Evolutionary conservation across 805 yeast genomes (phyloP).

Genomic region (Kodamaea hsintzibuensis): DNA sequence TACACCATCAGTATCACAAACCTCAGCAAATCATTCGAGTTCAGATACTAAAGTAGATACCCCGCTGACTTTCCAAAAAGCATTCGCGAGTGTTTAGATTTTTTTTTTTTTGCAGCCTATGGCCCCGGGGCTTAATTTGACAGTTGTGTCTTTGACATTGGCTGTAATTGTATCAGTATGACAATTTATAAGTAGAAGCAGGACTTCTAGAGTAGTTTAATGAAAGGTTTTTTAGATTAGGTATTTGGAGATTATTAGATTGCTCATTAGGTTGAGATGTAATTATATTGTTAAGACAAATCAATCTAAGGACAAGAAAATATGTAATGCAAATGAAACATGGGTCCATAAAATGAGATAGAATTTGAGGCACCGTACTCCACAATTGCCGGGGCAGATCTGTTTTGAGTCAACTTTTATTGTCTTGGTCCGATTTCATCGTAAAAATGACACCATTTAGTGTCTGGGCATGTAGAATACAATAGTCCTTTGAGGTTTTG

Average conservation of each 20-base stretch:
- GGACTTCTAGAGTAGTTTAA: neutral
- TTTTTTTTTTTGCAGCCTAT: constrained; percentile 1
- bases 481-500: neutral
- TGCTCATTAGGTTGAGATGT: neutral
- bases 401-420: too few relatives aligned
- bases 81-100: neutral
- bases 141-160: neutral
- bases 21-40: neutral
- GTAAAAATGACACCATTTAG: neutral
- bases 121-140: neutral
- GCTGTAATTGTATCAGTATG: neutral
- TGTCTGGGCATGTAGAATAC: neutral
- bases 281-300: too few relatives aligned
- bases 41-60: neutral
- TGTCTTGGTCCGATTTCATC: neutral
- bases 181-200: neutral
- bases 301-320: neutral
- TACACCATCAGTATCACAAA: constrained; percentile 1
- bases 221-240: neutral
- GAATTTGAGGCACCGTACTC: neutral
- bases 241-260: neutral
- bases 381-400: neutral
- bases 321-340: neutral
- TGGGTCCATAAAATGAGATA: neutral
- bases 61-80: constrained; percentile 5